These are phyloP conservation scores for Auriscalpium orientale DNA, from an alignment of 768 basidiomycete genomes.

Conservation along the genomic window DNA sequence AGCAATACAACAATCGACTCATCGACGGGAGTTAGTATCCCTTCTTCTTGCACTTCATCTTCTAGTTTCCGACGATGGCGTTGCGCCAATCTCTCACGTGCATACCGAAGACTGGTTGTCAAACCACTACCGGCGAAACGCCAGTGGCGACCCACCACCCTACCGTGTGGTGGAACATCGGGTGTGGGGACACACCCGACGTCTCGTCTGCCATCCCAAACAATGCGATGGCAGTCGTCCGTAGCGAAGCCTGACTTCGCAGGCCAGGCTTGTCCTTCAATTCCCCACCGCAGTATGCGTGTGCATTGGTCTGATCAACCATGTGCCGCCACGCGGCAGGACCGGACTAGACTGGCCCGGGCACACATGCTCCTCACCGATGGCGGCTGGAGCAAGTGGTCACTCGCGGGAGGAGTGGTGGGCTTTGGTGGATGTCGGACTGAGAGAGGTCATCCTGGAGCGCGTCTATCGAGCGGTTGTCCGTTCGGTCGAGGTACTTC, in stretches of 20 bases:
- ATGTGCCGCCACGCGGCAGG: slow-evolving; percentile 3
- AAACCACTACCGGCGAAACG: neutral
- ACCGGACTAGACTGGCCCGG: neutral
- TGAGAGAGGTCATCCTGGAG: slow-evolving; percentile 14
- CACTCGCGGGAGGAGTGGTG: neutral
- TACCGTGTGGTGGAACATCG: no score
- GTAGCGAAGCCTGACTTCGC: no score
- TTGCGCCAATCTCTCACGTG: neutral
- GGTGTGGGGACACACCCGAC: no score
- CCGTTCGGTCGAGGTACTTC: slow-evolving; percentile 12
- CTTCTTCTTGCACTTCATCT: slow-evolving; percentile 24
- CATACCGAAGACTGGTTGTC: slow-evolving; percentile 1
- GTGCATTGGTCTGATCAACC: slow-evolving; percentile 10
- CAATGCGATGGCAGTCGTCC: no score
- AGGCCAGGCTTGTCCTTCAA: slow-evolving; percentile 1
- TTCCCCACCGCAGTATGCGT: neutral
- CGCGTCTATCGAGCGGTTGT: slow-evolving; percentile 7
- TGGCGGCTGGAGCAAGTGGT: neutral
- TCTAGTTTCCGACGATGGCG: slow-evolving; percentile 6
- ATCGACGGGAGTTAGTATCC: slow-evolving; percentile 99
- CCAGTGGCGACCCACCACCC: no score
- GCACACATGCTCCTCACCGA: no score
- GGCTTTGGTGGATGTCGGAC: slow-evolving; percentile 3
- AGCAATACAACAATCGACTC: slow-evolving; percentile 95
- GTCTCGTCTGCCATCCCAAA: no score